phyloP scores from a whole-genome alignment of 345 rosid species.

The Microcos paniculata region DNA sequence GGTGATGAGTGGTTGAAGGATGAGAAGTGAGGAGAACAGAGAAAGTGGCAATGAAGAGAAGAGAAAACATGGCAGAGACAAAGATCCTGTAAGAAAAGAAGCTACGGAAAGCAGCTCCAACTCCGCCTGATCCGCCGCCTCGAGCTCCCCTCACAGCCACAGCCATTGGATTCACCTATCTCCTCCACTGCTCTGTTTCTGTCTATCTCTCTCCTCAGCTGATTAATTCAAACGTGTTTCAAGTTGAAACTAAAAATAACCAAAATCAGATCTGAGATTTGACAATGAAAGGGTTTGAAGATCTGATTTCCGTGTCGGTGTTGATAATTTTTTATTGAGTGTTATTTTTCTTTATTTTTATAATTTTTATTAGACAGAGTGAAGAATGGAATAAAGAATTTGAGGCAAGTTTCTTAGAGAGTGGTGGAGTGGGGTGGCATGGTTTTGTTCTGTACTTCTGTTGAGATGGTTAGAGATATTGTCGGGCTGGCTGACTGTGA shows the following conservation, averaged over 20 bases:
- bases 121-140: slow-evolving; percentile 49
- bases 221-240: neutral
- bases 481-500: neutral
- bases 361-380: neutral
- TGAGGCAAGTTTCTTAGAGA: neutral
- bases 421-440: neutral
- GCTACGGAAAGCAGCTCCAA: slow-evolving; percentile 48
- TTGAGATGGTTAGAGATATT: slow-evolving; percentile 8
- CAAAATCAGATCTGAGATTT: neutral
- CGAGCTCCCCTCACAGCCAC: slow-evolving; percentile 77
- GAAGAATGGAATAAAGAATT: neutral
- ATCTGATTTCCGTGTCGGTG: slow-evolving; percentile 6
- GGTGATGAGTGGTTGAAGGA: slow-evolving; percentile 42
- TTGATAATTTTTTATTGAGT: neutral
- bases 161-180: slow-evolving; percentile 48
- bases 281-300: neutral
- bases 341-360: neutral
- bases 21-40: slow-evolving; percentile 65
- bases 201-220: neutral
- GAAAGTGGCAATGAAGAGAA: slow-evolving; percentile 77
- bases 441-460: neutral
- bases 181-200: neutral
- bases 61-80: slow-evolving; percentile 78
- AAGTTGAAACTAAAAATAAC: neutral
- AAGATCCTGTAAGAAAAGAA: slow-evolving; percentile 78